These are phyloP conservation scores for Elongisporangium anandrum DNA, from an alignment of 352 stramenopile species.

Conservation along the genomic window DNA sequence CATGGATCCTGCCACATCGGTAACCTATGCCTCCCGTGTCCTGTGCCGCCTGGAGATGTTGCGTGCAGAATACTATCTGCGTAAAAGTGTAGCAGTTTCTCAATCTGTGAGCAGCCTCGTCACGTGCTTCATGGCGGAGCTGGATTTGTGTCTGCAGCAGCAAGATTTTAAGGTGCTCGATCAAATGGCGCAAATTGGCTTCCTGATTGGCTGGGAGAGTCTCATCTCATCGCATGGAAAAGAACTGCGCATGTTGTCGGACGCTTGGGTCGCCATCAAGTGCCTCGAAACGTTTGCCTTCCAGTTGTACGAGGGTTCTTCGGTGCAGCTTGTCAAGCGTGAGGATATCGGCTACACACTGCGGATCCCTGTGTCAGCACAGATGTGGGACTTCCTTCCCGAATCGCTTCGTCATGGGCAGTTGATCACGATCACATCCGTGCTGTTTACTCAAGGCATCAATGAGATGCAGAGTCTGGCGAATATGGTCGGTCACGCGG, in stretches of 20 bases:
- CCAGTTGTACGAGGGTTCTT: slow-evolving; percentile 52
- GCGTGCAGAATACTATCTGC: slow-evolving; percentile 72
- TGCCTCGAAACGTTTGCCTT: slow-evolving; percentile 84
- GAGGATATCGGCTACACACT: slow-evolving; percentile 68
- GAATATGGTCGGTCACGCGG: slow-evolving; percentile 82
- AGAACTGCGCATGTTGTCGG: slow-evolving; percentile 94
- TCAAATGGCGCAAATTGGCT: slow-evolving; percentile 70
- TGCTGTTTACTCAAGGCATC: slow-evolving; percentile 89
- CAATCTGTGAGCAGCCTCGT: slow-evolving; percentile 81
- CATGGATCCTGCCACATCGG: slow-evolving; percentile 42
- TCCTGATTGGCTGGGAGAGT: slow-evolving; percentile 93
- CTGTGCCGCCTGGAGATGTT: slow-evolving; percentile 73
- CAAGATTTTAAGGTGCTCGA: slow-evolving; percentile 53
- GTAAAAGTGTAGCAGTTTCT: slow-evolving; percentile 79
- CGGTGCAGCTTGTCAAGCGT: slow-evolving; percentile 60
- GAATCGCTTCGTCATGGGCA: slow-evolving; percentile 39
- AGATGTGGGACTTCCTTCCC: slow-evolving; percentile 47
- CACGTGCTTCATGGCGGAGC: slow-evolving; percentile 70
- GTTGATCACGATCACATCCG: slow-evolving; percentile 69
- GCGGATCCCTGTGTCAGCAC: slow-evolving; percentile 36
- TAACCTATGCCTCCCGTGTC: slow-evolving; percentile 55
- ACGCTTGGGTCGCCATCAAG: slow-evolving; percentile 88
- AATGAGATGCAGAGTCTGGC: slow-evolving; percentile 93
- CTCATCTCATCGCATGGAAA: slow-evolving; percentile 94
- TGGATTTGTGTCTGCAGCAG: slow-evolving; percentile 72